Evolutionary conservation across 768 basidiomycete genomes (phyloP), one percentile per base, ranked within the genome.

Genomic region (Lentinula sp.): DNA sequence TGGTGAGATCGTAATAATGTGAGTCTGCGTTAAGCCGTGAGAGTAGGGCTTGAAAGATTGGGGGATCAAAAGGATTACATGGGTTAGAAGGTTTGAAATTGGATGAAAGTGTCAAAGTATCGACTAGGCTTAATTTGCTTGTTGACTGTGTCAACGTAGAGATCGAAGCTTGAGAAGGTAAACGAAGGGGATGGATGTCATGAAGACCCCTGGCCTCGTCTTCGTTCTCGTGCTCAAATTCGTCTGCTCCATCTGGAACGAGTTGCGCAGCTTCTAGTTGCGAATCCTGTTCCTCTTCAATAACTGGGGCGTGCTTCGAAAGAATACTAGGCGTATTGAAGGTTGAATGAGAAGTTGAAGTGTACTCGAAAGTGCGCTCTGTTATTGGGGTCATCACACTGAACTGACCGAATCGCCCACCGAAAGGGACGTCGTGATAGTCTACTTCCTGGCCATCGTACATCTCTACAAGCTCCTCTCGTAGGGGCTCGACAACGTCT

Each of bases 341-440:
- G 2, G 61, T 62, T 33, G 66, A 68, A 61, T 84, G 77, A 15
- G 85, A 88, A 66, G 85, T 88, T 36, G 79, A 79, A 3, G 90
- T 83, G 70, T 79, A 95, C 72, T 98, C 97, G 67, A 84, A 84
- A 9, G 97, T 98, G 45, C 95, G 81, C 73, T 99, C 97, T 12
- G 93, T 93, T 72, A 98, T 98, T 2, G 97, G 96, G 8, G 96
- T 98, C 94, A 99, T 95, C 60, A 95, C 87, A 68, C 90, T 87
- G 74, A 98, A 91, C 61, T 82, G 79, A 39, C 89, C 90, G 69
- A 91, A 90, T 32, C 91, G 83, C 16, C 90, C 87, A 15, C 87
- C 88, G 55, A 88, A 77, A 33, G 89, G 87, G 18, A 79, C 74
- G 23, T 80, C 77, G 52, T 74, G 76, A 62, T 74, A 79, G 35